These are phyloP conservation scores for Globisporangium apiculatum DNA, from an alignment of 352 stramenopile genomes.

Conservation along the genomic window DNA sequence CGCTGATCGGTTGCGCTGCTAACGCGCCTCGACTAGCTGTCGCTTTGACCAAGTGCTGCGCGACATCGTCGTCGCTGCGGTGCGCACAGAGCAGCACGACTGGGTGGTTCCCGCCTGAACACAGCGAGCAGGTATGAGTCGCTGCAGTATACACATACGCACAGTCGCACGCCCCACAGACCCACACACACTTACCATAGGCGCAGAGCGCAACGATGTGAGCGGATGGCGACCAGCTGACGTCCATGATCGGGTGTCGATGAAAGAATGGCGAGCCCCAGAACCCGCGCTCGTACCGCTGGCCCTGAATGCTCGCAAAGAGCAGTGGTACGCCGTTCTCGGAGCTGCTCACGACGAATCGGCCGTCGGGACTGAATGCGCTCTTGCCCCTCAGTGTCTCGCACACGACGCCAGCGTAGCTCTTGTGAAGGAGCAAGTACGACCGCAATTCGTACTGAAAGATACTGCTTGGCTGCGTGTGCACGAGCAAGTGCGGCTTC, in stretches of 20 bases:
- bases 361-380: slow-evolving; percentile 57
- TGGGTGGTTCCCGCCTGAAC: slow-evolving; percentile 39
- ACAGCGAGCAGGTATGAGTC: neutral
- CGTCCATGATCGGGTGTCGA: slow-evolving; percentile 35
- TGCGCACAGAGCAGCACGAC: slow-evolving; percentile 54
- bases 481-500: slow-evolving; percentile 57
- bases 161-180: neutral
- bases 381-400: slow-evolving; percentile 41
- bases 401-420: slow-evolving; percentile 41
- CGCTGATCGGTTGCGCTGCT: neutral
- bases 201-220: slow-evolving; percentile 60
- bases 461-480: slow-evolving; percentile 50
- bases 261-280: slow-evolving; percentile 60
- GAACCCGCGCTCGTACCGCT: slow-evolving; percentile 31
- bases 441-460: slow-evolving; percentile 72
- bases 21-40: neutral
- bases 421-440: slow-evolving; percentile 69
- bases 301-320: slow-evolving; percentile 45
- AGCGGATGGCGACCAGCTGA: slow-evolving; percentile 51
- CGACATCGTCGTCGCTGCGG: slow-evolving; percentile 32
- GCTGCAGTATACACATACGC: too few relatives aligned
- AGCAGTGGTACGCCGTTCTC: slow-evolving; percentile 55
- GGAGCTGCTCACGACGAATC: slow-evolving; percentile 48
- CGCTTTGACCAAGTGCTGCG: slow-evolving; percentile 7
- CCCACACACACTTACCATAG: slow-evolving; percentile 27